Evolutionary conservation across 1,284 basidiomycete genomes (phyloP).

Genomic region (Kwoniella shivajii): DNA sequence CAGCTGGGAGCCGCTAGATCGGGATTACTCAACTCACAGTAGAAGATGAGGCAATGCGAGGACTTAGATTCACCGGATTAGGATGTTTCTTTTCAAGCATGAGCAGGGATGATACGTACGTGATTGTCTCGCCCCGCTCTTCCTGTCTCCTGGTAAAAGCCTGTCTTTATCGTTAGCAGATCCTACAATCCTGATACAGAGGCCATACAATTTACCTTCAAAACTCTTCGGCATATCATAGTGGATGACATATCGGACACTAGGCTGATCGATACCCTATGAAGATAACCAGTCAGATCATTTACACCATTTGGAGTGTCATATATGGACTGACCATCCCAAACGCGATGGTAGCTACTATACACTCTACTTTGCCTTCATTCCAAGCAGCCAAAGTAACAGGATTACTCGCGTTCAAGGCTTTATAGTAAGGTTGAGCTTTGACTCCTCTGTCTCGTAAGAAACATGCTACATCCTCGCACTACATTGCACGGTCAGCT

Average conservation of each 20-base stretch:
- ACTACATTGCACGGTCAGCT: slow-evolving; percentile 45
- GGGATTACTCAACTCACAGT: slow-evolving; percentile 56
- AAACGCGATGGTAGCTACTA: slow-evolving; percentile 74
- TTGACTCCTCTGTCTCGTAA: slow-evolving; percentile 68
- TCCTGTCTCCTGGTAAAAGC: slow-evolving; percentile 87
- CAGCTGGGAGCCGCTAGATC: neutral
- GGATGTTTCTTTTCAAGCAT: neutral
- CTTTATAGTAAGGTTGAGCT: slow-evolving; percentile 72
- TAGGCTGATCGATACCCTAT: slow-evolving; percentile 76
- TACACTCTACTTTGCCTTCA: slow-evolving; percentile 52
- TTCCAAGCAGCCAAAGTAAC: slow-evolving; percentile 63
- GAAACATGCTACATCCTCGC: slow-evolving; percentile 67
- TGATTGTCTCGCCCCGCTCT: slow-evolving; percentile 80
- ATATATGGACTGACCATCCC: slow-evolving; percentile 60
- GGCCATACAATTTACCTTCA: slow-evolving; percentile 62
- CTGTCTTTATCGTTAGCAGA: slow-evolving; percentile 51
- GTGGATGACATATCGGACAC: slow-evolving; percentile 65
- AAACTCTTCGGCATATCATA: slow-evolving; percentile 78
- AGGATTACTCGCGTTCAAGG: slow-evolving; percentile 58
- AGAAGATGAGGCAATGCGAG: slow-evolving; percentile 77
- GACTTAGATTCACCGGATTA: slow-evolving; percentile 58
- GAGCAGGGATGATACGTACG: slow-evolving; percentile 56
- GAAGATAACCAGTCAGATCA: neutral
- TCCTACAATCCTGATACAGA: neutral
- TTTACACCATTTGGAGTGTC: neutral